Conservation (phyloP, 495 filamentous ascomycete species). For the Penicillium subrubescens region DNA sequence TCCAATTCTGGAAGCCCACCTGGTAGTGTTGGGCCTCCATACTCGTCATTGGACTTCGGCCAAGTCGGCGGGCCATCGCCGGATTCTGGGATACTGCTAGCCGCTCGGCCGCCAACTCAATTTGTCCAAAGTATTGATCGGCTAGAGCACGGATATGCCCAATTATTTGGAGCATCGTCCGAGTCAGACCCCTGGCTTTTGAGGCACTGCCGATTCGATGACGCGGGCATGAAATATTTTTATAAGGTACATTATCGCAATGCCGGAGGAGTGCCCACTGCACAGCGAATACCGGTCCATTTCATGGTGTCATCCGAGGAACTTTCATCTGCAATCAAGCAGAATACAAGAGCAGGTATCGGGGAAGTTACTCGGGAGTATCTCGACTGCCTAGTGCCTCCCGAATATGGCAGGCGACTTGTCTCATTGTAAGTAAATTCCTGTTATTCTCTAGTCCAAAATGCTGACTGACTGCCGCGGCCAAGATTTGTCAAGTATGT, state of each 20-base stretch:
- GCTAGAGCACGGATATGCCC: conserved; percentile 34
- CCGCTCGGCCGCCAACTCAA: conserved; percentile 26
- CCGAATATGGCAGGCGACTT: background rate
- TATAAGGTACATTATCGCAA: conserved; percentile 42
- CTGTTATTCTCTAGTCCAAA: background rate
- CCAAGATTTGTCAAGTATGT: background rate
- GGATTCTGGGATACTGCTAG: conserved; percentile 17
- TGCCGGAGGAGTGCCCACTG: conserved; percentile 38
- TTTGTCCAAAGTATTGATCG: conserved; percentile 41
- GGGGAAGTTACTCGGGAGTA: background rate
- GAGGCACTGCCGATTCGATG: conserved; percentile 40
- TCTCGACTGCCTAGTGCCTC: background rate
- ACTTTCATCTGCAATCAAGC: background rate
- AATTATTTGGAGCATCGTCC: conserved; percentile 38
- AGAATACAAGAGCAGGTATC: background rate
- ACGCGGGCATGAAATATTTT: conserved; percentile 36
- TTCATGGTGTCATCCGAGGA: background rate
- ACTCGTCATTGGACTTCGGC: conserved; percentile 21
- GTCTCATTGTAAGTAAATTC: background rate
- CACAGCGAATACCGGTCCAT: conserved; percentile 27
- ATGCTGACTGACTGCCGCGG: background rate
- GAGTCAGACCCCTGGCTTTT: conserved; percentile 44
- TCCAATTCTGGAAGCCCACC: conserved; percentile 5
- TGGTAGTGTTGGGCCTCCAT: conserved; percentile 11
- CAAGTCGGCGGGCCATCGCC: conserved; percentile 20